These are phyloP conservation scores for Puccinia hordei DNA, from an alignment of 1,284 basidiomycete genomes.

Conservation along the genomic window DNA sequence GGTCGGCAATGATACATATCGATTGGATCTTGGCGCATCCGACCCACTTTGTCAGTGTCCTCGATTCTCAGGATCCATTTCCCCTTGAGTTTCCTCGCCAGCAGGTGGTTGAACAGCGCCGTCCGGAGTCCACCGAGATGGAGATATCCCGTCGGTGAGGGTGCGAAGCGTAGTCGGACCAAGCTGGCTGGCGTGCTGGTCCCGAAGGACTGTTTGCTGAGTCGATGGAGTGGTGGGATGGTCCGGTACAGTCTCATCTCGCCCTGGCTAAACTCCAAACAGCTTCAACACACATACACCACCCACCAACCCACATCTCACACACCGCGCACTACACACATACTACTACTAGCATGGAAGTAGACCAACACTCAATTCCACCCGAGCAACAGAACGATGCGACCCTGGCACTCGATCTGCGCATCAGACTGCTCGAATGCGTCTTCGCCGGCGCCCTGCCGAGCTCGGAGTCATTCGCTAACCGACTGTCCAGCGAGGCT, in stretches of 20 bases:
- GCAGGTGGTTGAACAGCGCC: constrained; percentile 88
- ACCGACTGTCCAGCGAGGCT: constrained; percentile 7
- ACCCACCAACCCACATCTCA: no score
- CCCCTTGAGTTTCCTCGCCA: constrained; percentile 76
- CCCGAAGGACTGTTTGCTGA: neutral
- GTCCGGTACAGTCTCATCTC: neutral
- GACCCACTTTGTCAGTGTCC: constrained; percentile 82
- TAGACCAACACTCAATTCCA: neutral
- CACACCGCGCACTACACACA: neutral
- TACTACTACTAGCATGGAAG: neutral
- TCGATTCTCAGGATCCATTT: constrained; percentile 90
- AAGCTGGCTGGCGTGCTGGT: neutral
- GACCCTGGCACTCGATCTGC: constrained; percentile 54
- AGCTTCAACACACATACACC: no score
- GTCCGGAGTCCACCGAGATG: constrained; percentile 96
- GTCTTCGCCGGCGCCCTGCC: constrained; percentile 53
- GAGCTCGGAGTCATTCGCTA: constrained; percentile 40
- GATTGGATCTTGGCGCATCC: neutral
- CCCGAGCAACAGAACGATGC: constrained; percentile 10
- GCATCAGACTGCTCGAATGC: constrained; percentile 55
- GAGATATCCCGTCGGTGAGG: constrained; percentile 90
- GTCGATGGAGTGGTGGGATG: no score
- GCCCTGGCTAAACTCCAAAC: no score
- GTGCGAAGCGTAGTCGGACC: constrained; percentile 79
- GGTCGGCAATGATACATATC: neutral